Evolutionary conservation across 352 stramenopile species (phyloP).

Genomic region (Globisporangium okanoganense): DNA sequence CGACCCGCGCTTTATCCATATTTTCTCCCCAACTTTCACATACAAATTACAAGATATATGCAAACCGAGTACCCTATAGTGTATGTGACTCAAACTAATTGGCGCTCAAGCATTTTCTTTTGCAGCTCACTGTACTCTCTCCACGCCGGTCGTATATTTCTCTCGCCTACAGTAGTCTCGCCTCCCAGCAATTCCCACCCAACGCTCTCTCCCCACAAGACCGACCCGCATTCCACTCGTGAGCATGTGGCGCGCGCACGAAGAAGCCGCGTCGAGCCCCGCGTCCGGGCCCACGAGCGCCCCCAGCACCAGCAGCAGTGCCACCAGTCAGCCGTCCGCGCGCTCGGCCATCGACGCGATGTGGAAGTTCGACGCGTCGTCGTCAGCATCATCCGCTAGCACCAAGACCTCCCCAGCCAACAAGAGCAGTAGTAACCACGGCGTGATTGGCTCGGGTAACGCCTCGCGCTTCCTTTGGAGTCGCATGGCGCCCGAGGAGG

Average conservation of each 20-base stretch:
- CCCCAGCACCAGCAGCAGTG: background rate
- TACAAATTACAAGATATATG: no score
- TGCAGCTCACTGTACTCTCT: background rate
- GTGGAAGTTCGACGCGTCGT: conserved; percentile 11
- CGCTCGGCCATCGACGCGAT: background rate
- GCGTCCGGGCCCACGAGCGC: background rate
- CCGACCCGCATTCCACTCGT: background rate
- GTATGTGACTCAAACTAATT: no score
- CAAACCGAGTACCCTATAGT: no score
- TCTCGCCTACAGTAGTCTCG: background rate
- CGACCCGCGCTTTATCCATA: no score
- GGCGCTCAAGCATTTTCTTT: background rate
- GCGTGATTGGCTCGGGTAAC: conserved; percentile 35
- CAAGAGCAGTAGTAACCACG: conserved; percentile 20
- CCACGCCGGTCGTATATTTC: background rate
- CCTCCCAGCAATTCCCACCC: background rate
- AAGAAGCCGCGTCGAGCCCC: background rate
- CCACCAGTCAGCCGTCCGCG: background rate
- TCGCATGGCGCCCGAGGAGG: conserved; percentile 56
- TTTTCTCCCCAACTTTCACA: no score
- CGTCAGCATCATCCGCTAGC: no score
- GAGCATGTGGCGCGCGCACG: conserved; percentile 15
- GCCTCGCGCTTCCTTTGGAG: conserved; percentile 49
- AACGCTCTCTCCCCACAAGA: background rate
- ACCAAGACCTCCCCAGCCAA: no score